These are phyloP conservation scores for Chlamydomonas sphaeroides DNA, from an alignment of 139 green algal genomes.

Conservation along the genomic window DNA sequence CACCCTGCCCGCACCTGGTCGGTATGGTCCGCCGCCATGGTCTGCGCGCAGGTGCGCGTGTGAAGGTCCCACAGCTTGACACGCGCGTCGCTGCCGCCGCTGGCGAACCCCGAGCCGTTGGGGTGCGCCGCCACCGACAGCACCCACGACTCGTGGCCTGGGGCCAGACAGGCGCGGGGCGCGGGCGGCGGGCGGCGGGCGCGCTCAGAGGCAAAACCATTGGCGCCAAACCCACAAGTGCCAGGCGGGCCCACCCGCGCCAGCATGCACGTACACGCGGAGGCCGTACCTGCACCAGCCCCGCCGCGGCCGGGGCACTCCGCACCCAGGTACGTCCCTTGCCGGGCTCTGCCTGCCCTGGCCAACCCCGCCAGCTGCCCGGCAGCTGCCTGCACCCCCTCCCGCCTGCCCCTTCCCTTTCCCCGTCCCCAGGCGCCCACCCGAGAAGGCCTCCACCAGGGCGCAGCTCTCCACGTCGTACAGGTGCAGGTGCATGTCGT, in stretches of 20 bases:
- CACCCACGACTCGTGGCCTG: constrained; percentile 93
- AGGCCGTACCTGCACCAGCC: too few species aligned
- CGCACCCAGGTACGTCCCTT: too few species aligned
- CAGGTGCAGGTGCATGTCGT: constrained; percentile 92
- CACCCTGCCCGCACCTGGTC: constrained; percentile 64
- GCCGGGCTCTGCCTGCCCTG: not conserved
- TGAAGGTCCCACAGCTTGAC: constrained; percentile 92
- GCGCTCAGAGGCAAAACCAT: too few species aligned
- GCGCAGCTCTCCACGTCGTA: constrained; percentile 84
- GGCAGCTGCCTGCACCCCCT: too few species aligned
- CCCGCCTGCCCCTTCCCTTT: not conserved
- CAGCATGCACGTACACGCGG: too few species aligned
- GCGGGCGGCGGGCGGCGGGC: too few species aligned
- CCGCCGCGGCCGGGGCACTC: too few species aligned
- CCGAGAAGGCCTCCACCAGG: constrained; percentile 85
- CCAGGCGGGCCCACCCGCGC: too few species aligned
- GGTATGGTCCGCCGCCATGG: constrained; percentile 70
- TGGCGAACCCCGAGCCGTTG: constrained; percentile 73
- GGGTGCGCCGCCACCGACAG: constrained; percentile 82
- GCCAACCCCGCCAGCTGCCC: not conserved
- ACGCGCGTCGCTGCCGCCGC: constrained; percentile 73
- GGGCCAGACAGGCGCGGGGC: too few species aligned
- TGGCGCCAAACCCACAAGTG: too few species aligned
- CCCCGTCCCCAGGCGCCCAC: constrained; percentile 29
- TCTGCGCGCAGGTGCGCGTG: constrained; percentile 78